Evolutionary conservation across 305 asterid genomes (phyloP), one percentile per base, ranked within the genome.

Genomic region (Ilex paraguariensis): DNA sequence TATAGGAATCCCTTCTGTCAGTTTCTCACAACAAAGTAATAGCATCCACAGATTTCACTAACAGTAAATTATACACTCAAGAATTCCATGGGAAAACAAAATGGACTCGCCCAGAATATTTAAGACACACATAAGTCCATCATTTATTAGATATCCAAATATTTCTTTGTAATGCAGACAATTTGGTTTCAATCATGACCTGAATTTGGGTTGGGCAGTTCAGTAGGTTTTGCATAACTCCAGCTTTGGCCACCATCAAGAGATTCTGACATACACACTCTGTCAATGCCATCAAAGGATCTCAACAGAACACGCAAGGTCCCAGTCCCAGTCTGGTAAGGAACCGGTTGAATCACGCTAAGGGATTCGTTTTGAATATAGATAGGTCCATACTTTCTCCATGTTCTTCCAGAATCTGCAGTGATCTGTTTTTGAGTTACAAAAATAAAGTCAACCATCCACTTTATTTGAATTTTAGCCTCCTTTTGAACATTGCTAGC

Each of bases 361-460:
- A 88, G 96, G 68, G 91, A 53, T 57, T 42, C 40, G 39, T 74
- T 65, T 64, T 77, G 63, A 57, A 87, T 78, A 78, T 85, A 85
- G 75, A 91, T 87, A 0, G 97, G 97, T 61, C 98, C 98, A 36
- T 84, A 81, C 79, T 91, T 91, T 51, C 73, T 87, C 98, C 97
- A 91, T 3, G 95, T 44, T 70, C 57, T 73, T 51, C 98, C 97
- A 51, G 83, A 79, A 75, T 91, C 98, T 54, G 81, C 33, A 63
- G 95, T 89, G 54, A 85, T 78, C 97, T 91, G 84, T 66, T 69
- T 64, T 39, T 70, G 2, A 40, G 48, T 74, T 21, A 61, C 36
- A 39, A 48, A 3, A 44, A 12, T 56, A 77, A 51, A 64, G 75
- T 45, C 46, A 56, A 13, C 32, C 4, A 42, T 5, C 31, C 28